Evolutionary conservation across 352 stramenopile genomes (phyloP).

Genomic region (Phytophthora crassamura): DNA sequence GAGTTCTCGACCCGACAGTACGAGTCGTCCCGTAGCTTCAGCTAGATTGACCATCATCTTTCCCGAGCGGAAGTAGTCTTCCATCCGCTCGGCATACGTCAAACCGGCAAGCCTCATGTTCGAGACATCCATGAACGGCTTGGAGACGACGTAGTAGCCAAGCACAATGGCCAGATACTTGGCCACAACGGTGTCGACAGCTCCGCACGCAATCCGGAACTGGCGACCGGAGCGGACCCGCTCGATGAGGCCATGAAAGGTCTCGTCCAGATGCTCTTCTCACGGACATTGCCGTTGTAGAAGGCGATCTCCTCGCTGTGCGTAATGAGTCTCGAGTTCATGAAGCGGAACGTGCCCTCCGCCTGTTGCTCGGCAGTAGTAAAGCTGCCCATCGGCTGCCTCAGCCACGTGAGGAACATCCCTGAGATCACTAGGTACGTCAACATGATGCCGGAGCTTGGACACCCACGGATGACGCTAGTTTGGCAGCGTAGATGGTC

Average conservation of each 20-base stretch:
- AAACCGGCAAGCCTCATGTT: constrained; percentile 50
- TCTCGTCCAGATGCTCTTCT: constrained; percentile 68
- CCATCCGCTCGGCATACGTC: constrained; percentile 72
- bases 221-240: constrained; percentile 69
- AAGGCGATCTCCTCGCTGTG: constrained; percentile 91
- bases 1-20: constrained; percentile 81
- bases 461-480: constrained; percentile 69
- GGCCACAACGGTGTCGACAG: constrained; percentile 81
- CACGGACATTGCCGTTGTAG: constrained; percentile 85
- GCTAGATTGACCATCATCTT: constrained; percentile 87
- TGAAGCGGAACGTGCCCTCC: constrained; percentile 81
- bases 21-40: constrained; percentile 81
- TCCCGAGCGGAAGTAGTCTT: constrained; percentile 79
- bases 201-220: constrained; percentile 78
- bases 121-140: constrained; percentile 59
- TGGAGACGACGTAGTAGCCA: constrained; percentile 72
- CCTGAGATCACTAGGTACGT: constrained; percentile 68
- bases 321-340: constrained; percentile 84
- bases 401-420: constrained; percentile 68
- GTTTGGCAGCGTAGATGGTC: constrained; percentile 68
- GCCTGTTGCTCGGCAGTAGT: constrained; percentile 76
- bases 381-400: constrained; percentile 66
- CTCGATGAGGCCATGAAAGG: constrained; percentile 58
- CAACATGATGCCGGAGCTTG: constrained; percentile 64
- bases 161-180: constrained; percentile 88